These are phyloP conservation scores for Aureobasidium subglaciale DNA, from an alignment of 2,329 filamentous ascomycete species.

Conservation along the genomic window DNA sequence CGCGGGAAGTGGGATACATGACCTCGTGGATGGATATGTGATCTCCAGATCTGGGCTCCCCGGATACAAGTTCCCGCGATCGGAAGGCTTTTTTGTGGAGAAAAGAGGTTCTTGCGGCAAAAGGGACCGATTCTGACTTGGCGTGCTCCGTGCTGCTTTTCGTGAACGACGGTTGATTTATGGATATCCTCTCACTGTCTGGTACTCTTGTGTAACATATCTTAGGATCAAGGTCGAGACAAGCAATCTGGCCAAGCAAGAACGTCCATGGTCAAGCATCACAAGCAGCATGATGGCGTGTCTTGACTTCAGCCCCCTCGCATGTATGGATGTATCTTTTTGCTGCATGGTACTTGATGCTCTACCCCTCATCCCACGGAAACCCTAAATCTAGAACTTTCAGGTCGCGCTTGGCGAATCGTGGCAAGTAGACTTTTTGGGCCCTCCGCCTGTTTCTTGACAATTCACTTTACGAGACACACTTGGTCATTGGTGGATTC, in stretches of 20 bases:
- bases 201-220: no score
- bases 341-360: neutral
- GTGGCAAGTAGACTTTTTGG: neutral
- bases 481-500: conserved; percentile 1
- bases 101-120: no score
- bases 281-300: neutral
- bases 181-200: neutral
- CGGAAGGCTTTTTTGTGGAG: no score
- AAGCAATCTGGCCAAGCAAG: conserved; percentile 2
- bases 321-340: neutral
- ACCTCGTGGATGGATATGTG: neutral
- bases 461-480: neutral
- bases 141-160: no score
- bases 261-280: neutral
- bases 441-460: neutral
- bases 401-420: conserved; percentile 1
- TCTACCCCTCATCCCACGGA: neutral
- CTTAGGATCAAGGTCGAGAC: neutral
- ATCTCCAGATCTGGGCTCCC: conserved; percentile 1
- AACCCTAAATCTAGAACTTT: neutral
- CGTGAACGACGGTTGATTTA: neutral
- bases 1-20: neutral
- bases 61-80: no score
- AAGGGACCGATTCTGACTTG: no score
- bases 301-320: neutral